phyloP scores from a whole-genome alignment of 2,329 filamentous ascomycete species.

The Penicillium sumatraense region DNA sequence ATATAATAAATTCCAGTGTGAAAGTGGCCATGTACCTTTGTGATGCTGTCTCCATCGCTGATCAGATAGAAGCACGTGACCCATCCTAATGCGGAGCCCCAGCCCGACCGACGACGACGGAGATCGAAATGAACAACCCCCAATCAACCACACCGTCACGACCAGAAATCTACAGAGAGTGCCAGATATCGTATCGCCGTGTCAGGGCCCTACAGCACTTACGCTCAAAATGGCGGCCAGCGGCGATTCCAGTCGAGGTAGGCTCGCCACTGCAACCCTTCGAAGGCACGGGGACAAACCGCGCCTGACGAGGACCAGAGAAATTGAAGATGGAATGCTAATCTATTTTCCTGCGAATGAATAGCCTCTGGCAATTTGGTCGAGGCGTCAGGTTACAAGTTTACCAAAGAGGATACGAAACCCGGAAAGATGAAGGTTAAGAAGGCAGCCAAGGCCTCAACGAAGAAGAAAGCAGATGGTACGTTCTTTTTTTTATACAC shows the following conservation, averaged over 20 bases:
- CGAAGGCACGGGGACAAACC: slow-evolving; percentile 10
- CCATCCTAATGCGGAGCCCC: slow-evolving; percentile 30
- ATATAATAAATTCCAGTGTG: neutral
- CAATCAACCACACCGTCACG: slow-evolving; percentile 1
- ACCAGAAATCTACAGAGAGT: slow-evolving; percentile 3
- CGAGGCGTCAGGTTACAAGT: slow-evolving; percentile 52
- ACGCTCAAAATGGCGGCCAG: slow-evolving; percentile 40
- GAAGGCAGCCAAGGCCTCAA: slow-evolving; percentile 39
- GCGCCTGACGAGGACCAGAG: neutral
- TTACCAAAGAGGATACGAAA: slow-evolving; percentile 50
- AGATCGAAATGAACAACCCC: slow-evolving; percentile 13
- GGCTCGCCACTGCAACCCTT: slow-evolving; percentile 14
- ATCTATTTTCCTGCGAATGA: neutral
- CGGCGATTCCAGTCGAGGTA: slow-evolving; percentile 41
- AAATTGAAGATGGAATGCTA: neutral
- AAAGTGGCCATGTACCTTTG: neutral
- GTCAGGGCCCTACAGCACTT: slow-evolving; percentile 7
- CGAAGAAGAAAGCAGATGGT: slow-evolving; percentile 43
- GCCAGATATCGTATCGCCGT: slow-evolving; percentile 5
- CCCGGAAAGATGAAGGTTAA: slow-evolving; percentile 51
- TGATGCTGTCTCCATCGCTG: too few species aligned
- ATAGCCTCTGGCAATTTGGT: slow-evolving; percentile 43
- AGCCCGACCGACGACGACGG: slow-evolving; percentile 26
- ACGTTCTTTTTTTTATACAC: slow-evolving; percentile 10
- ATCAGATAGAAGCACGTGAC: slow-evolving; percentile 22